A percentile compares a stretch with the other conserved stretches of the same genome.
These are phyloP conservation scores for Colletotrichum agaves DNA, from an alignment of 2,329 filamentous ascomycete species.

Conservation along the genomic window DNA sequence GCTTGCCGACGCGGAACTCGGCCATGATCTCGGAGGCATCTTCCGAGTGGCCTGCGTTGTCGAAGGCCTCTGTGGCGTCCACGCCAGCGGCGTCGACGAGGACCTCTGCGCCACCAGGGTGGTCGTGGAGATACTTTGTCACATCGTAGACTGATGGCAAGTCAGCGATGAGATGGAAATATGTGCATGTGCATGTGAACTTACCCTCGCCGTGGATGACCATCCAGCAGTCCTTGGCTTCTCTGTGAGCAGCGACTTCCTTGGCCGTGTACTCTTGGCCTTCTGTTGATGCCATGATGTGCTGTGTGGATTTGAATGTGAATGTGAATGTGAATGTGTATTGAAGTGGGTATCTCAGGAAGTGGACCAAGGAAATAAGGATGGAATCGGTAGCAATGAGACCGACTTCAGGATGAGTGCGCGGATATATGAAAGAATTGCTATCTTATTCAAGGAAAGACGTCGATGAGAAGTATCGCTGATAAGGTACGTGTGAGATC, in stretches of 20 bases:
- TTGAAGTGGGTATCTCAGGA: slow-evolving; percentile 3
- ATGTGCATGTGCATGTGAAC: background rate
- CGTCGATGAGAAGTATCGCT: background rate
- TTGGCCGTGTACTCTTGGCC: slow-evolving; percentile 47
- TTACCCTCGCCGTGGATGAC: slow-evolving; percentile 65
- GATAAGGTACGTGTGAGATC: slow-evolving; percentile 1
- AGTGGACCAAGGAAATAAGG: slow-evolving; percentile 1
- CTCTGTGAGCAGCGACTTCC: slow-evolving; percentile 62
- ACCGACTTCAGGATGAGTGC: background rate
- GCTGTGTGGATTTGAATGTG: background rate
- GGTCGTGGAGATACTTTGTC: slow-evolving; percentile 66
- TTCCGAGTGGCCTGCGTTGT: slow-evolving; percentile 86
- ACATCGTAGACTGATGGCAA: slow-evolving; percentile 65
- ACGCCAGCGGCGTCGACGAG: slow-evolving; percentile 81
- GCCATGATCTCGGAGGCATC: slow-evolving; percentile 58
- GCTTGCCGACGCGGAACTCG: slow-evolving; percentile 49
- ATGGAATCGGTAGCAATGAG: background rate
- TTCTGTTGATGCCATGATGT: slow-evolving; percentile 36
- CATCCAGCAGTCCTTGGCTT: slow-evolving; percentile 62
- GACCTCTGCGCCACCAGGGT: slow-evolving; percentile 81
- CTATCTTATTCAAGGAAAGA: slow-evolving; percentile 1
- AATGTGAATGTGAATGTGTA: slow-evolving; percentile 2
- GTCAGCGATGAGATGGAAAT: background rate
- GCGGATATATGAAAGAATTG: slow-evolving; percentile 5
- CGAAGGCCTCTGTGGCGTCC: slow-evolving; percentile 82